phyloP scores from a whole-genome alignment of 805 yeast species.

The Candida vartiovaarae region DNA sequence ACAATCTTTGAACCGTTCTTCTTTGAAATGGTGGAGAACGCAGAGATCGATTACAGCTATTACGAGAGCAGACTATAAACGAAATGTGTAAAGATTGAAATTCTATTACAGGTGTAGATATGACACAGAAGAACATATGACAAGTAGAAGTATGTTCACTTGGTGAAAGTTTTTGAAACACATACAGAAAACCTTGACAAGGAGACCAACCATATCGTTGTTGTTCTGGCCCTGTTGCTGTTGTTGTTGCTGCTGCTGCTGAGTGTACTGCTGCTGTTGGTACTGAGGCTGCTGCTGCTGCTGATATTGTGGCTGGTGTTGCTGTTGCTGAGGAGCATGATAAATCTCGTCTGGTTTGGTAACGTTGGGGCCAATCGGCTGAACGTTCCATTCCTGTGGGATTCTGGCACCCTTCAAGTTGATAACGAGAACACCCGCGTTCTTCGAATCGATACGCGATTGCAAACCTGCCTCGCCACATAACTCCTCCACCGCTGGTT shows the following conservation, averaged over 20 bases:
- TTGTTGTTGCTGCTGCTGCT: constrained; percentile 13
- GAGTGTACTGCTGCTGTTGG: constrained; percentile 6
- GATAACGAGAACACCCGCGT: constrained; percentile 75
- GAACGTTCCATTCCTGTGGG: constrained; percentile 30
- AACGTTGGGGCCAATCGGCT: constrained; percentile 11
- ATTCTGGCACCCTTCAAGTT: constrained; percentile 46
- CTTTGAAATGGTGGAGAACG: constrained; percentile 9
- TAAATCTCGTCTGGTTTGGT: constrained; percentile 26
- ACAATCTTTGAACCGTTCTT: constrained; percentile 14
- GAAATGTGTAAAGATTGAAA: background rate
- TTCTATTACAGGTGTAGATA: background rate
- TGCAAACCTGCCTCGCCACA: constrained; percentile 61
- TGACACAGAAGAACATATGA: background rate
- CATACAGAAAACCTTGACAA: constrained; percentile 28
- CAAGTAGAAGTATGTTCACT: constrained; percentile 1
- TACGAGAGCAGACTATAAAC: constrained; percentile 5
- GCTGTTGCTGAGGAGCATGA: constrained; percentile 22
- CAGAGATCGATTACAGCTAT: constrained; percentile 19
- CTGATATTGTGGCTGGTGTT: constrained; percentile 15
- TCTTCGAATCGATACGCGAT: constrained; percentile 58
- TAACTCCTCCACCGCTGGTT: constrained; percentile 80
- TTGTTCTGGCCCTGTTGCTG: background rate
- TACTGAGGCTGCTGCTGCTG: constrained; percentile 13
- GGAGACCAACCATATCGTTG: constrained; percentile 9
- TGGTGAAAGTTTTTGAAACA: constrained; percentile 26